Base-by-base conservation (phyloP, 2,329 filamentous ascomycete species). In the Neocucurbitaria cava region DNA sequence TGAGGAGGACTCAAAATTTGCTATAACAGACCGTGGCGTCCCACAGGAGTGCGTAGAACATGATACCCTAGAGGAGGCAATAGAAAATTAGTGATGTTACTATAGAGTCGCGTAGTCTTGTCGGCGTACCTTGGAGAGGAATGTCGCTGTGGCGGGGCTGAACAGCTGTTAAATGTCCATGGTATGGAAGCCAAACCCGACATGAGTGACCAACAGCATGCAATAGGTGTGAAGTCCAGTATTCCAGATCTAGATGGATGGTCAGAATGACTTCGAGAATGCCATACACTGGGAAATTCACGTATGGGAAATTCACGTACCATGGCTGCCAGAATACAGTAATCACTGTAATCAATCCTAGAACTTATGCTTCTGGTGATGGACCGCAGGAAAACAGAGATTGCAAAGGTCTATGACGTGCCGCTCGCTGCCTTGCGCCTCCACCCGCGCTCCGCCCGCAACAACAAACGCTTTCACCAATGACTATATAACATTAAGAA, bases 171-270 rank as follows among this genome's bases (percentile, higher is more conserved):
- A 56, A 7, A 68, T 56, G 1, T 68, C 59, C 4, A 11, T 5
- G 1, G 38, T 54, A 40, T 66, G 63, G 21, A 68, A 65, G 1
- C 65, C 62, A 46, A 68, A 62, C 3, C 63, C 65, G 20, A 60
- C 64, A 52, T 57, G 48, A 15, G 53, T 61, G 15, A 65, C 59
- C 7, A 65, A 43, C 18, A 60, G 26, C 18, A 66, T 58, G 21
- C 59, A 59, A 7, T 54, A 58, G 3, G 53, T 48, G 17, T 68
- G 63, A 2, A 68, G 31, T 23, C 49, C 59, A 10, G 47, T 54
- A n/a, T 68, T 68, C 10, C 43, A 65, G 13, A 61, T 15, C 62
- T 65, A 17, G 10, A 18, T 8, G 9, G 13, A 6, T 1, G 13
- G 13, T 56, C n/a, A 56, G 40, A 13, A 23, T 15, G 38, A 24